Evolutionary conservation across 768 basidiomycete genomes (phyloP), one percentile per base, ranked within the genome.

Genomic region (Botryobasidium botryosum): DNA sequence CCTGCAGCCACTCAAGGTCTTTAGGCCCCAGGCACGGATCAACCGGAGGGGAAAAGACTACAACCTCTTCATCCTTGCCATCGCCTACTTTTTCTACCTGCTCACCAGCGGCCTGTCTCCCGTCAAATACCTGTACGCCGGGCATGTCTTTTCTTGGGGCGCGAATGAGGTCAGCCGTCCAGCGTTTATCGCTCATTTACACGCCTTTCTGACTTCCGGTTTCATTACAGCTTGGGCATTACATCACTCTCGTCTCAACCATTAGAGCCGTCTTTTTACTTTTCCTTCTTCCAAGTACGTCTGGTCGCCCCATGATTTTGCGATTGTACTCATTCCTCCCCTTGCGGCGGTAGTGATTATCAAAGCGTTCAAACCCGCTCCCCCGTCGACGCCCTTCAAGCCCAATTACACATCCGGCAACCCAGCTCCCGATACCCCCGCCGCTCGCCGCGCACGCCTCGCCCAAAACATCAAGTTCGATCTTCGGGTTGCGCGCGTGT

Each of bases 91-190:
- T 55, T 56, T 68, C 8, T 74, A 79, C 57, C 58, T 76, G 27
- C 64, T 84, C 26, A 71, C 82, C 2, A 69, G 79, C 70, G 83
- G 79, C 15, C 59, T 85, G 1, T 78, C 75, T 58, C 75, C 74
- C 43, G 64, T 78, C 47, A 86, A 85, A 58, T 84, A 83, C 51
- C 61, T 85, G 28, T 87, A 84, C 49, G 81, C 77, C 0, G 72
- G 74, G 51, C 77, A 83, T 54, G 40, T 44, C 15, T 49, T 43
- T 35, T 37, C 38, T 21, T 49, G 48, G 48, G 18, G 17, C 17
- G 35, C 48, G 5, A 45, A 29, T 21, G 36, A 49, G 37, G 46
- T 44, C 13, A 17, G 45, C 45, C 8, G 46, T 18, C 15, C 18
- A n/a, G n/a, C n/a, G n/a, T n/a, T 45, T 44, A 7, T 44, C 25